Conservation (phyloP, 306 rosid genomes). For the Cucumis melo region DNA sequence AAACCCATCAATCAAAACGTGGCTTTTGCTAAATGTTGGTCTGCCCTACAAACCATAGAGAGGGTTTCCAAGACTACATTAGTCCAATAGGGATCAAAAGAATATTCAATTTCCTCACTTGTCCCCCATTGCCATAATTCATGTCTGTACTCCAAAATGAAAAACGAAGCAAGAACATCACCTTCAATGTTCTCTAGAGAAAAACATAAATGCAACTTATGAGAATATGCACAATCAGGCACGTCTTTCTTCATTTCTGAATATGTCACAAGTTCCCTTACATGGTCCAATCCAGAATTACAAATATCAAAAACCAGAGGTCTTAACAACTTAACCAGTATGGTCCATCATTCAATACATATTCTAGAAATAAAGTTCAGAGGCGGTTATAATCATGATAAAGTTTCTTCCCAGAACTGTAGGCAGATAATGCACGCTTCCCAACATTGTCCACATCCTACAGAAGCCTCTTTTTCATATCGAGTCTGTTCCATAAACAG, state of each 20-base stretch:
- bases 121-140: background rate
- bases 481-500: conserved; percentile 70
- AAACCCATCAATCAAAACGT: background rate
- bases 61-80: background rate
- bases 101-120: background rate
- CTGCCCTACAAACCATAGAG: background rate
- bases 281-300: conserved; percentile 15
- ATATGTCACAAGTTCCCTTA: conserved; percentile 23
- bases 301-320: conserved; percentile 4
- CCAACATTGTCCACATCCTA: conserved; percentile 36
- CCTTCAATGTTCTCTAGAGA: conserved; percentile 2
- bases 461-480: conserved; percentile 52
- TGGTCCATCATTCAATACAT: conserved; percentile 9
- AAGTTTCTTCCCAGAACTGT: conserved; percentile 34
- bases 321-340: conserved; percentile 14
- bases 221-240: conserved; percentile 17
- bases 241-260: conserved; percentile 28
- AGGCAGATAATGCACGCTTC: conserved; percentile 43
- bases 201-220: conserved; percentile 4
- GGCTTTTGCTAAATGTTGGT: background rate
- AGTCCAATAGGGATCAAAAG: background rate
- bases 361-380: conserved; percentile 4
- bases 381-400: conserved; percentile 18
- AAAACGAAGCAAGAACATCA: conserved; percentile 3
- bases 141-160: background rate